Percentiles rank a stretch among this genome's conserved stretches.
Evolutionary conservation across 2,329 filamentous ascomycete genomes (phyloP).

Genomic region (Penicillium paneum): DNA sequence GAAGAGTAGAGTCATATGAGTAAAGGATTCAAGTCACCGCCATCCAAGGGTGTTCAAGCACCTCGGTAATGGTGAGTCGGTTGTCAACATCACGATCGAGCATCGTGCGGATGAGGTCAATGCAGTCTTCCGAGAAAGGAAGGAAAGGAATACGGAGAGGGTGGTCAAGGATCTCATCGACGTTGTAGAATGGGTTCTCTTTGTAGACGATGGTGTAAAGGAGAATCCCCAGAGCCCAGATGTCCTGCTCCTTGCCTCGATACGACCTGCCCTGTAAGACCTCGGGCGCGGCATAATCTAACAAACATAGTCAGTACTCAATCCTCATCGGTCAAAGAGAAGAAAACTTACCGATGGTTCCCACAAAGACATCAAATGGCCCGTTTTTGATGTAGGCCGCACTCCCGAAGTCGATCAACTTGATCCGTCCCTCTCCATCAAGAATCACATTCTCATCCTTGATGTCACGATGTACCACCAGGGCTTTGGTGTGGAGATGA

Average conservation of each 20-base stretch:
- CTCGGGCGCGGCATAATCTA: conserved; percentile 98
- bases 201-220: conserved; percentile 99
- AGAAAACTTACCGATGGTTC: conserved; percentile 77
- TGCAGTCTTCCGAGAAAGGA: conserved; percentile 72
- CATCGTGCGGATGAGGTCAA: conserved; percentile 88
- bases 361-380: conserved; percentile 97
- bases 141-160: conserved; percentile 80
- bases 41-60: conserved; percentile 84
- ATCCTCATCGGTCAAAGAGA: background rate
- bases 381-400: conserved; percentile 98
- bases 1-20: background rate
- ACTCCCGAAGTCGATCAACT: conserved; percentile 96
- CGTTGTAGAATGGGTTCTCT: conserved; percentile 98
- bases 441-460: conserved; percentile 98
- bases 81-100: conserved; percentile 82
- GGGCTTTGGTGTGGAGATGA: conserved; percentile 84
- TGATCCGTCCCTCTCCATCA: conserved; percentile 92
- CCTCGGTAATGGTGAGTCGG: conserved; percentile 80
- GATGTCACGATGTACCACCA: conserved; percentile 95
- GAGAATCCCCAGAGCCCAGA: conserved; percentile 95
- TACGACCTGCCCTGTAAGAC: conserved; percentile 90
- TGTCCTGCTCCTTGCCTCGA: conserved; percentile 92
- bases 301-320: background rate
- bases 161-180: conserved; percentile 98
- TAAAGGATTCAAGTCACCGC: conserved; percentile 20